These are phyloP conservation scores for Amphirosellinia nigrospora DNA, from an alignment of 495 filamentous ascomycete genomes.

Conservation along the genomic window DNA sequence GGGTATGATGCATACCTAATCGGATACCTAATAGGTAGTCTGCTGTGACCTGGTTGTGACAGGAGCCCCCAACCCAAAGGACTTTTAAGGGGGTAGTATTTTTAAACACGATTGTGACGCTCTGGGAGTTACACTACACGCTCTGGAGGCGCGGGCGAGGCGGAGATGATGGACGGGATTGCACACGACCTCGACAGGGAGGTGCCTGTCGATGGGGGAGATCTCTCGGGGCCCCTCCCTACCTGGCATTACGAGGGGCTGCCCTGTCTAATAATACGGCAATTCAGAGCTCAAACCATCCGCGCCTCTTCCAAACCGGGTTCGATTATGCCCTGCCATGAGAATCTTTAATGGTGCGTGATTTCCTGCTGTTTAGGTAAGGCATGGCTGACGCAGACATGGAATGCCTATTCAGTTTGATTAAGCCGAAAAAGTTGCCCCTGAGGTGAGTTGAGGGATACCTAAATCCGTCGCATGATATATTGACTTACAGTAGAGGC, in stretches of 20 bases:
- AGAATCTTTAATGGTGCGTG: not conserved
- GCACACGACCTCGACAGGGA: conserved; percentile 1
- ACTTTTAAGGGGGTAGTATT: conserved; percentile 15
- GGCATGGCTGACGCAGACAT: conserved; percentile 6
- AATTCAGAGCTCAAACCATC: not conserved
- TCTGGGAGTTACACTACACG: conserved; percentile 2
- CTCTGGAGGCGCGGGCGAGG: not conserved
- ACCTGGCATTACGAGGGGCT: conserved; percentile 6
- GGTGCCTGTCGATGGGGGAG: conserved; percentile 1
- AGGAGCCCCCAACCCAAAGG: conserved; percentile 1
- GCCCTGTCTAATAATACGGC: not conserved
- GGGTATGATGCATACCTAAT: too few relatives aligned
- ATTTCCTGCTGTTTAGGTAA: not conserved
- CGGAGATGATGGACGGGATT: conserved; percentile 13
- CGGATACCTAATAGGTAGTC: too few relatives aligned
- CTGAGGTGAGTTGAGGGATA: not conserved
- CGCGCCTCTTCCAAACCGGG: conserved; percentile 7
- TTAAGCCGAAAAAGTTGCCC: not conserved
- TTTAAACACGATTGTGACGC: conserved; percentile 11
- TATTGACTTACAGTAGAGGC: not conserved
- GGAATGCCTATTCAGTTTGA: conserved; percentile 1
- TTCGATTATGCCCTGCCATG: conserved; percentile 12
- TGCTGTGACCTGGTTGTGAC: not conserved
- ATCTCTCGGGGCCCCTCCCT: not conserved
- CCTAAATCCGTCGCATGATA: not conserved